phyloP scores from a whole-genome alignment of 176 grass and related monocot species.

The Carex littledalei region DNA sequence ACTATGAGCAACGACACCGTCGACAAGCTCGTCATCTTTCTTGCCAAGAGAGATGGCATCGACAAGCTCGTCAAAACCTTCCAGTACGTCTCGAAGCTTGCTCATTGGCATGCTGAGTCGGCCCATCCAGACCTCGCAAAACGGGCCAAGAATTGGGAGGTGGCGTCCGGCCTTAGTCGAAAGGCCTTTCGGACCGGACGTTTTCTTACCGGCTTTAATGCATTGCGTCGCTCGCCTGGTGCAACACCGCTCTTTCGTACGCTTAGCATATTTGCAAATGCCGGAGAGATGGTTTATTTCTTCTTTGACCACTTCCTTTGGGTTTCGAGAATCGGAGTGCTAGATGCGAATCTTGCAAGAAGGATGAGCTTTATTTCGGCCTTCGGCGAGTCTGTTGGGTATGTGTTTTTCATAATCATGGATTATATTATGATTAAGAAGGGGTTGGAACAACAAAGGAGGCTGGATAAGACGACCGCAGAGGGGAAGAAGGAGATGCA shows the following conservation, averaged over 20 bases:
- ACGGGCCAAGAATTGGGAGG: conserved; percentile 94
- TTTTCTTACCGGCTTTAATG: conserved; percentile 74
- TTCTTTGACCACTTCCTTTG: conserved; percentile 99
- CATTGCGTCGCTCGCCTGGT: conserved; percentile 44
- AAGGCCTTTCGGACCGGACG: conserved; percentile 87
- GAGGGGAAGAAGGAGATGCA: conserved; percentile 27
- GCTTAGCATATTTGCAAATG: conserved; percentile 79
- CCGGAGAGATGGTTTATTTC: conserved; percentile 99
- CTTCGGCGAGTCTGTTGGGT: conserved; percentile 76
- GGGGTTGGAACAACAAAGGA: conserved; percentile 44
- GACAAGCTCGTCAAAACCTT: conserved; percentile 99
- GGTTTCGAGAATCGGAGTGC: conserved; percentile 53
- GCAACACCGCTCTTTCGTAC: conserved; percentile 35
- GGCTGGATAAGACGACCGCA: conserved; percentile 2
- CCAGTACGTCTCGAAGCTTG: conserved; percentile 97
- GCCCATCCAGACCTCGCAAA: conserved; percentile 39
- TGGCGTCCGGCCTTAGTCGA: conserved; percentile 77
- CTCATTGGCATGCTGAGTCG: conserved; percentile 55
- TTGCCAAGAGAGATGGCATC: conserved; percentile 92
- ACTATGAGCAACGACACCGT: conserved; percentile 71
- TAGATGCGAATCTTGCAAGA: conserved; percentile 44
- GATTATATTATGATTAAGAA: conserved; percentile 73
- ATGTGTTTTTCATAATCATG: conserved; percentile 83
- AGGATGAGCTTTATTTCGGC: conserved; percentile 64
- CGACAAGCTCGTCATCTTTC: conserved; percentile 97